These are phyloP conservation scores for Hymenoscyphus repandus DNA, from an alignment of 2,329 filamentous ascomycete genomes.

Conservation along the genomic window DNA sequence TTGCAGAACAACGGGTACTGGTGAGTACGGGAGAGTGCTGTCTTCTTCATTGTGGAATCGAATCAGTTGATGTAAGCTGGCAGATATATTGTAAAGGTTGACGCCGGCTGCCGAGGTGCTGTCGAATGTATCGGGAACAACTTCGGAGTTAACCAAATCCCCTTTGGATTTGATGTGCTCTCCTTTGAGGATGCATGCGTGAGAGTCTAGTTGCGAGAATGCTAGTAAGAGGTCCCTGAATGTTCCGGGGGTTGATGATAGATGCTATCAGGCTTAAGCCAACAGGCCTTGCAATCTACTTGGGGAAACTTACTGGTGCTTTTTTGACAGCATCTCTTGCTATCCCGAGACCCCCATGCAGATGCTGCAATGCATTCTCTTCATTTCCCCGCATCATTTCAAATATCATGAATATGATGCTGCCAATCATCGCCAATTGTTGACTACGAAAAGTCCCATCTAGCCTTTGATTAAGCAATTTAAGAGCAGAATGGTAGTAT, in stretches of 20 bases:
- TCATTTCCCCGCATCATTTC: background rate
- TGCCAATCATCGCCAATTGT: background rate
- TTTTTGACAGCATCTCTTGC: background rate
- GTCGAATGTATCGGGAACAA: background rate
- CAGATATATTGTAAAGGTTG: background rate
- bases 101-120: background rate
- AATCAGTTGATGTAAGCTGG: background rate
- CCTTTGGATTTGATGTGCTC: background rate
- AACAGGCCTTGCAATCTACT: background rate
- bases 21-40: background rate
- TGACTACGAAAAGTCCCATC: background rate
- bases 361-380: background rate
- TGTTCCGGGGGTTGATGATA: background rate
- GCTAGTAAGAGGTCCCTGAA: background rate
- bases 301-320: background rate
- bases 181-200: background rate
- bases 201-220: background rate
- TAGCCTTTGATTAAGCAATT: background rate
- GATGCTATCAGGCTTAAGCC: background rate
- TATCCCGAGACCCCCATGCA: background rate
- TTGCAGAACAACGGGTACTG: background rate
- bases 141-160: too few species aligned
- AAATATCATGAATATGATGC: background rate
- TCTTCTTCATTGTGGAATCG: background rate
- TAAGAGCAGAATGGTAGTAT: background rate